A percentile compares a stretch with the other conserved stretches of the same genome.
phyloP scores from a whole-genome alignment of 768 basidiomycete species.

The Infundibulicybe gibba region DNA sequence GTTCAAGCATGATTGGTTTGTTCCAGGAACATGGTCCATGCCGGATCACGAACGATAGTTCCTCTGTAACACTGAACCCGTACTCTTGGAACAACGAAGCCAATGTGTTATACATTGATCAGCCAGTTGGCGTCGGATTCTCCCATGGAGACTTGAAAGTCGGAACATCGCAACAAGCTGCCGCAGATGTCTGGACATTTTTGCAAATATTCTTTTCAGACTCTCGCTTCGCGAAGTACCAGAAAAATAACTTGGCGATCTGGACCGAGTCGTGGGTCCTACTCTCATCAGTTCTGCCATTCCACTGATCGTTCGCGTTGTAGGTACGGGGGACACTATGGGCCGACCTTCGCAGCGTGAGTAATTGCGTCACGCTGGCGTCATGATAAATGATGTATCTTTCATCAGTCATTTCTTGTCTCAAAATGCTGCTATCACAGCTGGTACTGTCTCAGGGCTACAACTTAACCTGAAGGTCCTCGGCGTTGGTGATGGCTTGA shows the following conservation, averaged over 20 bases:
- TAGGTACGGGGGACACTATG: not conserved
- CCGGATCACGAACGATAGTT: not conserved
- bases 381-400: not conserved
- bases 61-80: not conserved
- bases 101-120: conserved; percentile 20
- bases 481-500: conserved; percentile 62
- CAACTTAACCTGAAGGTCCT: conserved; percentile 57
- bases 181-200: not conserved
- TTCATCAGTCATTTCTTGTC: not conserved
- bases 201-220: conserved; percentile 1
- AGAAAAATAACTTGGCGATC: not conserved
- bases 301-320: not conserved
- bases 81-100: not conserved
- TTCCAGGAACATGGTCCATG: conserved; percentile 50
- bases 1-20: conserved; percentile 58
- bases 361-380: no score
- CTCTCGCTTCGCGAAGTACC: not conserved
- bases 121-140: conserved; percentile 2
- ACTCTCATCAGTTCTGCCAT: not conserved
- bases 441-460: conserved; percentile 39
- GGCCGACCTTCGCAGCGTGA: not conserved
- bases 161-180: not conserved
- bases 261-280: not conserved
- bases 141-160: not conserved
- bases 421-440: conserved; percentile 34